These are phyloP conservation scores for Candida maesae DNA, from an alignment of 805 yeast species.

Conservation along the genomic window DNA sequence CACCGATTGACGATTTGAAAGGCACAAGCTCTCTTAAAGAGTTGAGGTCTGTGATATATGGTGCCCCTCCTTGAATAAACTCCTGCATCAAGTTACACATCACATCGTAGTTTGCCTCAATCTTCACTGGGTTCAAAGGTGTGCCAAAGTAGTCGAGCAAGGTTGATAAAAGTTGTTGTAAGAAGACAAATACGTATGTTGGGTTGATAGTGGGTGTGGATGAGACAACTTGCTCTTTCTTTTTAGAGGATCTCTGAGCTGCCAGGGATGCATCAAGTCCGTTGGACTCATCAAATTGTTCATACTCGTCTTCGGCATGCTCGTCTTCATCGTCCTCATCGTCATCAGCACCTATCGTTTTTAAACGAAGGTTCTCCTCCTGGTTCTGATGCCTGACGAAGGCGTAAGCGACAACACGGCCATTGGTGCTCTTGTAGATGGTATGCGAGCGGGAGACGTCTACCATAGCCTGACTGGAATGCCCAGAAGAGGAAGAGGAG, in stretches of 20 bases:
- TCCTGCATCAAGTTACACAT: conserved; percentile 69
- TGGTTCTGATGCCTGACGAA: conserved; percentile 14
- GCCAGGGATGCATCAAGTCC: conserved; percentile 1
- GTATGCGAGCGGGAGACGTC: conserved; percentile 19
- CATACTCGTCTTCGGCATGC: too few relatives aligned
- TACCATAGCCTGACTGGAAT: conserved; percentile 17
- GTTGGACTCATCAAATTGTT: neutral
- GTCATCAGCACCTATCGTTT: conserved; percentile 14
- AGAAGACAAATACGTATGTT: conserved; percentile 49
- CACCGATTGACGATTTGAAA: conserved; percentile 30
- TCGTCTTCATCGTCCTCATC: conserved; percentile 11
- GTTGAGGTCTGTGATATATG: conserved; percentile 69
- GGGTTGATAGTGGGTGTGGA: conserved; percentile 38
- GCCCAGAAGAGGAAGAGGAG: conserved; percentile 5
- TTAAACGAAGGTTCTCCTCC: conserved; percentile 12
- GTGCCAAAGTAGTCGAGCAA: conserved; percentile 56
- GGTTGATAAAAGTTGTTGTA: conserved; percentile 45
- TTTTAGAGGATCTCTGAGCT: neutral
- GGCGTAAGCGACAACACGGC: conserved; percentile 18
- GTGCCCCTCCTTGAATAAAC: conserved; percentile 74
- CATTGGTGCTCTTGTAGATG: conserved; percentile 14
- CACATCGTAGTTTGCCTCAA: conserved; percentile 69
- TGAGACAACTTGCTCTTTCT: conserved; percentile 16
- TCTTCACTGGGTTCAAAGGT: conserved; percentile 51
- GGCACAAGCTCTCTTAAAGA: conserved; percentile 69